Conservation (phyloP, 148 eudicot species). For the Vaccinium vitisidaea region DNA sequence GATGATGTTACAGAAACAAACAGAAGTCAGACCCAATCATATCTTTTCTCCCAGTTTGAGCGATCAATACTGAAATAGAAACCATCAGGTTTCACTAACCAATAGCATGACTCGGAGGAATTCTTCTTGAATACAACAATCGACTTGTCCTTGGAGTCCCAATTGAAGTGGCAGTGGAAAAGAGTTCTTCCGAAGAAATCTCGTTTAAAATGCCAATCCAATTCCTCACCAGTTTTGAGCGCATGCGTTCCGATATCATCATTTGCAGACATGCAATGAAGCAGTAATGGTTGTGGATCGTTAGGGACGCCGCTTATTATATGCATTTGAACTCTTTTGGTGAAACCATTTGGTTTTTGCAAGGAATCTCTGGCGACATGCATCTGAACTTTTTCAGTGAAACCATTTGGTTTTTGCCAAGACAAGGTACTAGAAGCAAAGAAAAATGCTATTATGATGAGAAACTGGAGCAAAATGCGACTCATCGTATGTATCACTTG, state of each 20-base stretch:
- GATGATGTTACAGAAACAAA: background rate
- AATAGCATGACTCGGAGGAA: background rate
- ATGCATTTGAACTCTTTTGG: background rate
- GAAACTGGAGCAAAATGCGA: background rate
- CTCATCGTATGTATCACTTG: background rate
- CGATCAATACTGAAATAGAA: background rate
- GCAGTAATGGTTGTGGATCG: background rate
- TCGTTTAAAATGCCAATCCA: background rate
- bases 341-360: background rate
- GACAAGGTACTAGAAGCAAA: background rate
- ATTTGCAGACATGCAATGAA: background rate
- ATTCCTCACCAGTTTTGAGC: background rate
- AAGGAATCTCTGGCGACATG: background rate
- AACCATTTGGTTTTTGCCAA: background rate
- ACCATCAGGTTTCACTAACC: background rate
- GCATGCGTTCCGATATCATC: background rate
- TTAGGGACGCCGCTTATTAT: background rate
- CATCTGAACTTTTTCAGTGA: background rate
- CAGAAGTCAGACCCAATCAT: background rate
- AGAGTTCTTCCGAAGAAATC: background rate
- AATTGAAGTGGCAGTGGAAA: background rate
- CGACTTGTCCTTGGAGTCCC: background rate
- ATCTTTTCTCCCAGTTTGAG: background rate
- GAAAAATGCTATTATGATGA: background rate
- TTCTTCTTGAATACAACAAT: background rate